Evolutionary conservation across 805 yeast genomes (phyloP).

Genomic region (Wickerhamiella lipophila): DNA sequence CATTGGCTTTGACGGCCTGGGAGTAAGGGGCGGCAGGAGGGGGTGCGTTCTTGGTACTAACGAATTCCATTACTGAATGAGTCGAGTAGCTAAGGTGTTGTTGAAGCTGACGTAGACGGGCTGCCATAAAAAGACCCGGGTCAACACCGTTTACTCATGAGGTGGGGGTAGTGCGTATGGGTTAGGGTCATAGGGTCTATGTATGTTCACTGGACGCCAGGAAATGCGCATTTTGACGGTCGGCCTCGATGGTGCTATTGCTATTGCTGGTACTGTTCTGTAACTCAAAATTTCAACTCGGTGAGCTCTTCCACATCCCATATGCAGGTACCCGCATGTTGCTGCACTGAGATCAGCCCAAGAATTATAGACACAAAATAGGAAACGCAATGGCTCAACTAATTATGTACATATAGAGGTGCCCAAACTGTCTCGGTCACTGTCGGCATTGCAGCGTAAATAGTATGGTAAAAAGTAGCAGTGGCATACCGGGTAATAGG

Average conservation of each 20-base stretch:
- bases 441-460: slow-evolving; percentile 1
- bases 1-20: slow-evolving; percentile 85
- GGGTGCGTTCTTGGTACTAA: slow-evolving; percentile 58
- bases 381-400: too few species aligned
- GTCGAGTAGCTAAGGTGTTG: slow-evolving; percentile 10
- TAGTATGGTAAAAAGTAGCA: neutral
- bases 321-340: neutral
- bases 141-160: neutral
- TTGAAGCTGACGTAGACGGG: slow-evolving; percentile 10
- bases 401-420: neutral
- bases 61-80: slow-evolving; percentile 17
- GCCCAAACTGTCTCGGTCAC: neutral
- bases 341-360: neutral
- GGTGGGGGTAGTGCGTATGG: neutral
- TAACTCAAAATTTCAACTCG: too few species aligned
- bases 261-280: too few species aligned
- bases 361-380: too few species aligned
- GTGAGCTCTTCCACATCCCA: too few species aligned
- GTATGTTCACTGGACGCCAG: too few species aligned
- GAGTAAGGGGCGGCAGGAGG: slow-evolving; percentile 96
- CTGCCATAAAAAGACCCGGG: slow-evolving; percentile 6
- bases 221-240: too few species aligned
- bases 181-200: too few species aligned
- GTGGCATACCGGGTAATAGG: slow-evolving; percentile 1
- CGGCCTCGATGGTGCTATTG: too few species aligned